These are phyloP conservation scores for Pythium brassicae DNA, from an alignment of 352 stramenopile species.

Conservation along the genomic window DNA sequence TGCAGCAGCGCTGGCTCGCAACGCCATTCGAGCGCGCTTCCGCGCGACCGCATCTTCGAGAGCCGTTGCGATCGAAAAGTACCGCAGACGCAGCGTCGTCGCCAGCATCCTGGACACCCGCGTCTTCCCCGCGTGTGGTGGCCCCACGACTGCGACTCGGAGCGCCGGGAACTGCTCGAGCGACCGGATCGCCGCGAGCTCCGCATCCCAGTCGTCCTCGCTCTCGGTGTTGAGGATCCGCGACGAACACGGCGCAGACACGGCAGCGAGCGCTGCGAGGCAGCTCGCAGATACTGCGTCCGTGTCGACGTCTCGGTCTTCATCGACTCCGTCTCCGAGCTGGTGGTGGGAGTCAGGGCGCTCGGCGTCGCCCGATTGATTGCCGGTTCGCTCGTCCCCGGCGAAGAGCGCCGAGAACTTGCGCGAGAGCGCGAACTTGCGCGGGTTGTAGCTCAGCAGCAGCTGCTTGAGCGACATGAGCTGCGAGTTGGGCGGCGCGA, in stretches of 20 bases:
- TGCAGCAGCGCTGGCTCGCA: not conserved
- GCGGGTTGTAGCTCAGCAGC: slow-evolving; percentile 63
- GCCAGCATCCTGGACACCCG: slow-evolving; percentile 43
- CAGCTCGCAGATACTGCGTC: not conserved
- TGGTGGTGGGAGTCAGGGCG: not conserved
- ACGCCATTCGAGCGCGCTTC: slow-evolving; percentile 11
- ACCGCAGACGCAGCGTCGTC: slow-evolving; percentile 33
- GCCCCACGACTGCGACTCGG: slow-evolving; percentile 47
- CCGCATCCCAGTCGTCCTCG: slow-evolving; percentile 35
- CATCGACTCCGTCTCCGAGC: not conserved
- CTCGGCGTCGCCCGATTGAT: not conserved
- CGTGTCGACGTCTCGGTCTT: not conserved
- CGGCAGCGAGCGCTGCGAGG: not conserved
- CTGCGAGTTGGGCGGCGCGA: slow-evolving; percentile 40
- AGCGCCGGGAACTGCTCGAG: slow-evolving; percentile 43
- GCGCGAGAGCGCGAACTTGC: slow-evolving; percentile 64
- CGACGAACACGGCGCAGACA: slow-evolving; percentile 2
- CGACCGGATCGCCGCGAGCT: slow-evolving; percentile 29
- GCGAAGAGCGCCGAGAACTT: slow-evolving; percentile 45
- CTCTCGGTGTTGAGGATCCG: slow-evolving; percentile 20
- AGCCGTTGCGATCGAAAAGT: slow-evolving; percentile 35
- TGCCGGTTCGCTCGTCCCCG: not conserved
- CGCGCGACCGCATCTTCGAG: slow-evolving; percentile 36
- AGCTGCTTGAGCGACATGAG: slow-evolving; percentile 76
- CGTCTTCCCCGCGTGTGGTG: slow-evolving; percentile 53